Evolutionary conservation across 1,284 basidiomycete genomes (phyloP), one percentile per base, ranked within the genome.

Genomic region (Trichosporon asahii): DNA sequence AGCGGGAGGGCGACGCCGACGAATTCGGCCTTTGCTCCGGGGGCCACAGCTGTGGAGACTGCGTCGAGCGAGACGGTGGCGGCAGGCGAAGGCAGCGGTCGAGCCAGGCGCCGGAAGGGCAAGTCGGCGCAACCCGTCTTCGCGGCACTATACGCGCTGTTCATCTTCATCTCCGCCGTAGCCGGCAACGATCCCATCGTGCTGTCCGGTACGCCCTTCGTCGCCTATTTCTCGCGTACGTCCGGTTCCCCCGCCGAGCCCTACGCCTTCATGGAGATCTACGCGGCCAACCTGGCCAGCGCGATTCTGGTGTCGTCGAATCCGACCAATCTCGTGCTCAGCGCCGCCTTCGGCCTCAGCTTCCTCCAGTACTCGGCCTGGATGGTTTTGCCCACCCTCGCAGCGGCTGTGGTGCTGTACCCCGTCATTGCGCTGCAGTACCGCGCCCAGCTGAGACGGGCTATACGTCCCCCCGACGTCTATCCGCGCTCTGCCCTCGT

Each of bases 171-270:
- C 72, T 94, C 93, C 29, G 86, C 93, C 23, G 78, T 94, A 0
- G 88, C 98, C 12, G 95, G 95, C 6, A 98, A 98, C 79, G 93
- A 95, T 81, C 92, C 93, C 0, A 88, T 95, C 73, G 91, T 95
- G 69, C 86, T 95, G 21, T 91, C 76, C 29, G 81, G 93, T 1
- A 96, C 94, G 0, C 90, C 90, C 0, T 96, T 96, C 80, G 83
- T 96, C 57, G 90, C 90, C 7, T 95, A 95, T 78, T 91, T 94
- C 73, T 83, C 88, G n/a, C 89, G 90, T 2, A 88, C 90, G 5
- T 86, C 86, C 0, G 88, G 90, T 70, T 77, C 79, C 0, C 86
- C 87, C 27, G 88, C 89, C 0, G 86, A 86, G 0, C 87, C 89
- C 0, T 91, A 88, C 88, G 86, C 90, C 25, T 90, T 89, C 80